Base-by-base conservation (phyloP, 805 yeast species). In the Trichomonascus vanleenenianus region DNA sequence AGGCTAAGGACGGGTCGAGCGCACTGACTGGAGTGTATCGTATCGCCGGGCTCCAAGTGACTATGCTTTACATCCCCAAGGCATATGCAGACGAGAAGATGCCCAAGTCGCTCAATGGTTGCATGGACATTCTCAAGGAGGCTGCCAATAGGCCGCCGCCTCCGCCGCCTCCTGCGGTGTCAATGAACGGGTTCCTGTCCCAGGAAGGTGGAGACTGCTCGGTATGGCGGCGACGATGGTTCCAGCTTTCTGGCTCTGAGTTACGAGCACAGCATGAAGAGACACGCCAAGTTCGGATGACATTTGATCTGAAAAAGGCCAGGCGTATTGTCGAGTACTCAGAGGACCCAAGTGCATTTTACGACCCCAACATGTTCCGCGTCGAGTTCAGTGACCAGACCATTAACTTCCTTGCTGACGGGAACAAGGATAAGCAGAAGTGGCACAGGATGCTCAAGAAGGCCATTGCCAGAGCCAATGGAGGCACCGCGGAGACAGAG, bases 191-290 rank as follows among this genome's bases (percentile, higher is more conserved):
- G 0, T 81, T 70, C 56, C 66, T 89, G 65, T 78, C 78, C 55
- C 97, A 89, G 66, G 89, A 83, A 58, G 97, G 97, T 14, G 97
- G 96, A 10, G 97, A 89, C 65, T 75, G 91, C 53, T 74, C 72
- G 8, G 66, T 71, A 16, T 77, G 87, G 78, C 78, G 83, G 54
- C 76, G 83, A 54, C 72, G 96, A 45, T 85, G 66, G 67, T 87
- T 81, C 67, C 79, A 75, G 52, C 68, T 89, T n/a, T 67, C 74
- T 39, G 94, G 91, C 0, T 74, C 78, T 7, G 75, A 78, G 33
- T 66, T 89, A 53, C 69, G 79, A 42, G 95, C 95, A 0, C 85
- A 82, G 56, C 81, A 84, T 54, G 91, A 82, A 37, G 54, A 53
- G 15, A 40, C 49, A 9, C 42, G 39, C 15, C 39, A 48, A 38